Percentiles rank a stretch among this genome's conserved stretches.
Evolutionary conservation across 2,329 filamentous ascomycete species (phyloP).

Genomic region (Pezicula radicicola): DNA sequence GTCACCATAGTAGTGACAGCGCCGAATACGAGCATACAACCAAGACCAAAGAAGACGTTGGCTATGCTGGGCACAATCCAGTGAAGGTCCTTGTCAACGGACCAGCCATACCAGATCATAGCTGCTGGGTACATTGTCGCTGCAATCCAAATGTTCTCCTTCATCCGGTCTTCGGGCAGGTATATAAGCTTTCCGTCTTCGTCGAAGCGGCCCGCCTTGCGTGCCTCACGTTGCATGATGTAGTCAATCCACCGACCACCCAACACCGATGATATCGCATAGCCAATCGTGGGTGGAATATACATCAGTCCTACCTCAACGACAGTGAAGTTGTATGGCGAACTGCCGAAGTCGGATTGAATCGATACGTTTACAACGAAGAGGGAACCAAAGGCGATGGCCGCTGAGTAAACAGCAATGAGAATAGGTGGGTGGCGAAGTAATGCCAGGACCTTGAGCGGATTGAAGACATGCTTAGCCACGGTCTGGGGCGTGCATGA

Average conservation of each 20-base stretch:
- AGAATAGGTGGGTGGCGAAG: slow-evolving; percentile 72
- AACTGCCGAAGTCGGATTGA: slow-evolving; percentile 62
- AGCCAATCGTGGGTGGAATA: slow-evolving; percentile 72
- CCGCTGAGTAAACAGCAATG: slow-evolving; percentile 70
- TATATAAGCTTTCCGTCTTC: slow-evolving; percentile 63
- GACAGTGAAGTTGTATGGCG: slow-evolving; percentile 67
- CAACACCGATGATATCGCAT: slow-evolving; percentile 63
- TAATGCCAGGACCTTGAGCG: slow-evolving; percentile 66
- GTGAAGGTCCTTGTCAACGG: slow-evolving; percentile 56
- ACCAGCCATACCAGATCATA: slow-evolving; percentile 77
- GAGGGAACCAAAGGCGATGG: slow-evolving; percentile 71
- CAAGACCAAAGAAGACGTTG: slow-evolving; percentile 72
- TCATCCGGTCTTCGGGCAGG: slow-evolving; percentile 77
- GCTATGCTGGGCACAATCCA: slow-evolving; percentile 63
- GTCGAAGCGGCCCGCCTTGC: slow-evolving; percentile 66
- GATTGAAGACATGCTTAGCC: slow-evolving; percentile 65
- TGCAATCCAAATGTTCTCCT: slow-evolving; percentile 77
- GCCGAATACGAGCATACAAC: slow-evolving; percentile 63
- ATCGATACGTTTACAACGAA: slow-evolving; percentile 78
- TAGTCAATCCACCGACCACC: slow-evolving; percentile 76
- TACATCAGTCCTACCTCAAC: slow-evolving; percentile 74
- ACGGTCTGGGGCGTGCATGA: slow-evolving; percentile 43
- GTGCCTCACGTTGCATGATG: slow-evolving; percentile 77
- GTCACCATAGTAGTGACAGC: slow-evolving; percentile 72
- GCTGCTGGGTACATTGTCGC: slow-evolving; percentile 67